A percentile compares a stretch with the other conserved stretches of the same genome.
These are phyloP conservation scores for Speleostelium caveatum DNA, from an alignment of 78 protist genomes.

Conservation along the genomic window DNA sequence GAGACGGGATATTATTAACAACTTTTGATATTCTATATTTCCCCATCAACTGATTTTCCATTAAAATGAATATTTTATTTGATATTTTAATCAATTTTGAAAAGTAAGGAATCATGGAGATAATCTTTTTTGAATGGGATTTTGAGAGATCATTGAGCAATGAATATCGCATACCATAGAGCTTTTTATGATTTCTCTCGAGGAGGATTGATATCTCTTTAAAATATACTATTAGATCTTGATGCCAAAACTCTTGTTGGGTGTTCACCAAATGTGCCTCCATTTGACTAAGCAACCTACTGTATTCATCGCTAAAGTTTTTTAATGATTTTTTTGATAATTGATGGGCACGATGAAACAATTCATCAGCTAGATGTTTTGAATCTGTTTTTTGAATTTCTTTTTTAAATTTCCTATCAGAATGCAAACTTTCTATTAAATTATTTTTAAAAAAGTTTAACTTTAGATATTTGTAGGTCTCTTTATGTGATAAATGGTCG, in stretches of 20 bases:
- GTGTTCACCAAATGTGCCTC: slow-evolving; percentile 14
- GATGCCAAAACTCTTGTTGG: slow-evolving; percentile 31
- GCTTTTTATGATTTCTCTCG: slow-evolving; percentile 30
- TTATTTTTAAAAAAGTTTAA: background rate
- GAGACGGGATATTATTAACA: background rate
- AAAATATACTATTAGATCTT: background rate
- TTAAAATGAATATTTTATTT: slow-evolving; percentile 9
- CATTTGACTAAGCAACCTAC: slow-evolving; percentile 3
- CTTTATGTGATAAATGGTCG: background rate
- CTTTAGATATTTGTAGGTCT: background rate
- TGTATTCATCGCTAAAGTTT: background rate
- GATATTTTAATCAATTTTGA: background rate
- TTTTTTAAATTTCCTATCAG: background rate
- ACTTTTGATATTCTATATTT: slow-evolving; percentile 10
- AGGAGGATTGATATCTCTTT: slow-evolving; percentile 9
- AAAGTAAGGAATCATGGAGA: slow-evolving; percentile 10
- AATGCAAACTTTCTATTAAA: no score
- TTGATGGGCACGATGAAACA: background rate
- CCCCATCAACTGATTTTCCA: slow-evolving; percentile 11
- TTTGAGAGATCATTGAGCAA: background rate
- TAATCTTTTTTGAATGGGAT: background rate
- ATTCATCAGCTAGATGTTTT: background rate
- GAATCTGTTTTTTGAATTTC: background rate
- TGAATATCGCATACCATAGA: background rate
- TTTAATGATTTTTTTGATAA: background rate